Base-by-base conservation (phyloP, 148 eudicot genomes). In the Chenopodium formosanum region DNA sequence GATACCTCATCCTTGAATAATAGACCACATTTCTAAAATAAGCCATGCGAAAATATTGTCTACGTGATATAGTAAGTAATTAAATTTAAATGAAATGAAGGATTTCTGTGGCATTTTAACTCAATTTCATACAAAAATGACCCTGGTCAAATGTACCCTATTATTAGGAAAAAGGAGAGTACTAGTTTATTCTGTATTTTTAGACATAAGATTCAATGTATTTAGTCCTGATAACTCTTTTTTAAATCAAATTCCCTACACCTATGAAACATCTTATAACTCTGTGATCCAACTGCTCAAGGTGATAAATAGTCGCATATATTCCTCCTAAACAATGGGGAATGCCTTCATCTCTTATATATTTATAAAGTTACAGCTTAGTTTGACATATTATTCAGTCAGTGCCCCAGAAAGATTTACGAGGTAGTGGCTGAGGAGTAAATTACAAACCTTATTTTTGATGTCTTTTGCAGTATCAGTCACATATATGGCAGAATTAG, bases 401-500 rank as follows among this genome's bases (percentile, higher is more conserved):
- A 79, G 17, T 80, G 44, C 70, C 29, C 48, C 22, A 80, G 22
- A 58, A 62, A 65, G 3, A 10, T 44, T 56, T 9, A 76, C 27
- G 67, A 70, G 10, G 46, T 72, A 14, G 22, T 44, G 48, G 64
- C 62, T 58, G 62, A 80, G 67, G 46, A 6, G 22, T 72, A 19
- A 27, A 27, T 62, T 60, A 75, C 86, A 65, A 67, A 95, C 99
- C 99, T 95, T 95, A 87, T 87, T 90, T 82, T 89, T 91, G 17
- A 95, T 92, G 80, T 91, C 97, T 84, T 93, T 93, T 40, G 88
- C 93, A 64, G 99, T 87, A 86, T 95, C 99, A 76, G 97, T 93
- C 83, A 95, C 99, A 85, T 89, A 95, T 84, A 95, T 95, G 27
- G 99, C 98, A 76, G 98, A 93, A 88, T 90, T 95, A 40, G 97